Evolutionary conservation across 2,329 filamentous ascomycete genomes (phyloP), one percentile per base, ranked within the genome.

Genomic region (Diaporthe helianthi): DNA sequence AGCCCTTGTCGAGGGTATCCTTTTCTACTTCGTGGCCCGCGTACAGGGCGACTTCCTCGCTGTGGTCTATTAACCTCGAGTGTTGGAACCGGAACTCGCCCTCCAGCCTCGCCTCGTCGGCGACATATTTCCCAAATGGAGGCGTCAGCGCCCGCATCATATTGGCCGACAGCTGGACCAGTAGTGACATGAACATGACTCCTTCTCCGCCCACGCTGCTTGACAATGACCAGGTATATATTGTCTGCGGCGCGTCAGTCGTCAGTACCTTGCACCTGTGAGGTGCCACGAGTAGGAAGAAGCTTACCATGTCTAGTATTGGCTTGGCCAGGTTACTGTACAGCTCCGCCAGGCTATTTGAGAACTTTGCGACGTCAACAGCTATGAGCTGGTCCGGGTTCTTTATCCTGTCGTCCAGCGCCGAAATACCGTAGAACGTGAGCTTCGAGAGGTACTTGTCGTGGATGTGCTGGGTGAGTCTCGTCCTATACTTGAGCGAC

Each of bases 291-390:
- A 22, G 58, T 19, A 6, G n/a, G 17, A 26, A 6, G n/a, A 17
- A 26, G 69, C 83, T 69, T 75, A 94, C 88, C 90, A 99, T 97
- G 74, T 99, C 96, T 24, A 99, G 84, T 4, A 97, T 85, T 0
- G 96, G 96, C 79, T 99, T 99, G 2, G 96, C 96, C 46, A 99
- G 83, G 78, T 98, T 98, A 72, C 94, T 97, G 80, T 99, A 99
- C 8, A 99, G 83, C 79, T 98, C 95, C 1, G 96, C 95, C 71
- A 98, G 82, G 75, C 93, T 97, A 79, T 97, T 97, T 31, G 94
- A 96, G 83, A 99, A 99, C 76, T 96, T 95, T 71, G 94, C 92
- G 12, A 99, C 93, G 78, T 99, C 96, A 33, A 98, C 95, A 0
- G 95, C 96, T 75, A 99, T 97, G 52, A 99, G 87, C 81, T 99